Base-by-base conservation (phyloP, 2,329 filamentous ascomycete species). In the Penicillium sp. region DNA sequence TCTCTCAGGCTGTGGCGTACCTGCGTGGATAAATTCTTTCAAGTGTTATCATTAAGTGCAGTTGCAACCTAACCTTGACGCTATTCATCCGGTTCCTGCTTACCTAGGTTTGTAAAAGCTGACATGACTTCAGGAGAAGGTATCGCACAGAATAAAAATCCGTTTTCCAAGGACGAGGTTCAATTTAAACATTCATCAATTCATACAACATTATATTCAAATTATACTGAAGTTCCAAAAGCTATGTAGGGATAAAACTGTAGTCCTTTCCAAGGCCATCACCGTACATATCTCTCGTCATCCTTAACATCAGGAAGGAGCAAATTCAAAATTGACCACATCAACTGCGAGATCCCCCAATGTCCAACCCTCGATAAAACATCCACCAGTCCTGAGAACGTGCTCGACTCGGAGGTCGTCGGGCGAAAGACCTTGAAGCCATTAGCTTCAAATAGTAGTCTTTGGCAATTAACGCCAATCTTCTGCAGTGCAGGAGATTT, bases 381-480 rank as follows among this genome's bases (percentile, higher is more conserved):
- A 26, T 57, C 51, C 15, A 57, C 33, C 14, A 57, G 42, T 12
- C 57, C 48, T 35, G 51, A 54, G 18, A 55, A 42, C 8, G 51
- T 52, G 14, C 54, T 54, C 7, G 57, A 59, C 35, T 54, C 54
- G 6, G 44, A 49, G 1, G 51, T 40, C 35, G 35, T 52, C 6
- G 54, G 57, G 18, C 31, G 53, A 1, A 33, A 35, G 2, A 5
- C 27, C 18, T 45, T 43, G 43, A 46, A 57, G 7, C 54, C 57
- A 41, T 59, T 49, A 2, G 54, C 57, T 33, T 59, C 57, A 22
- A 59, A 57, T 7, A 53, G 33, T 11, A 59, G 22, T 18, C 29
- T 43, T 33, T 55, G 47, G 12, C 51, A 49, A 42, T 59, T 51
- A 1, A 57, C 12, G 9, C 48, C 53, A 4, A 59, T 26, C 2